Percentiles rank a stretch among this genome's conserved stretches.
Conservation (phyloP, 768 basidiomycete genomes). For the Sistotremastrum niveocremeum region DNA sequence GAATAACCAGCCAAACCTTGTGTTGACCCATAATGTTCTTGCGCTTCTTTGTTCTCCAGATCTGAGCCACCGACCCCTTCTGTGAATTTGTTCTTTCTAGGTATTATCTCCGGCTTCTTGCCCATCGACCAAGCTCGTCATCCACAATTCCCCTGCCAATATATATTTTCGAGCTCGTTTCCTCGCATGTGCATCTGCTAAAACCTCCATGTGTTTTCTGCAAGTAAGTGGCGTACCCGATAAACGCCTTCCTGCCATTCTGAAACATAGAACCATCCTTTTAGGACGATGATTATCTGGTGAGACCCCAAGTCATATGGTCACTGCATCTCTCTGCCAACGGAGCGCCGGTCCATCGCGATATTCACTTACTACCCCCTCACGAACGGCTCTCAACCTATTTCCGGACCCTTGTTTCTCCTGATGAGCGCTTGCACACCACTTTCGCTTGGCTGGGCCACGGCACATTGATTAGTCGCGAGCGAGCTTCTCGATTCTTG, state of each 20-base stretch:
- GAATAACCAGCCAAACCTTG: slow-evolving; percentile 41
- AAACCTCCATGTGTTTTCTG: slow-evolving; percentile 46
- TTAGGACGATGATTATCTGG: slow-evolving; percentile 58
- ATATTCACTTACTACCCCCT: slow-evolving; percentile 44
- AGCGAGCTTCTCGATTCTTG: slow-evolving; percentile 33
- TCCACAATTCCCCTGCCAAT: slow-evolving; percentile 45
- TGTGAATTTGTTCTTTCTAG: slow-evolving; percentile 4
- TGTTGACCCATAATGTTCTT: slow-evolving; percentile 29
- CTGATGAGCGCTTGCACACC: slow-evolving; percentile 28
- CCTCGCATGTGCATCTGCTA: slow-evolving; percentile 37
- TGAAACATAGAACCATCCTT: not conserved
- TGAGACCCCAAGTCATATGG: slow-evolving; percentile 42
- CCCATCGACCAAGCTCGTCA: slow-evolving; percentile 28
- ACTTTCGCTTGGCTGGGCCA: slow-evolving; percentile 57
- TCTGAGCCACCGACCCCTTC: not conserved
- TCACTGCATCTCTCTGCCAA: slow-evolving; percentile 30
- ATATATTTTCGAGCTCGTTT: slow-evolving; percentile 51
- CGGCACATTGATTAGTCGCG: slow-evolving; percentile 38
- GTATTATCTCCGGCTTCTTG: slow-evolving; percentile 26
- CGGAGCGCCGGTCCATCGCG: slow-evolving; percentile 10
- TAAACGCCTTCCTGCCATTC: not conserved
- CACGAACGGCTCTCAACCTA: slow-evolving; percentile 46
- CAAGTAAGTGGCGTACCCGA: slow-evolving; percentile 26
- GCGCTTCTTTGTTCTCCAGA: not conserved
- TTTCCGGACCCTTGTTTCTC: slow-evolving; percentile 29